Evolutionary conservation across 495 filamentous ascomycete species (phyloP).

Genomic region (Penicillium chermesinum): DNA sequence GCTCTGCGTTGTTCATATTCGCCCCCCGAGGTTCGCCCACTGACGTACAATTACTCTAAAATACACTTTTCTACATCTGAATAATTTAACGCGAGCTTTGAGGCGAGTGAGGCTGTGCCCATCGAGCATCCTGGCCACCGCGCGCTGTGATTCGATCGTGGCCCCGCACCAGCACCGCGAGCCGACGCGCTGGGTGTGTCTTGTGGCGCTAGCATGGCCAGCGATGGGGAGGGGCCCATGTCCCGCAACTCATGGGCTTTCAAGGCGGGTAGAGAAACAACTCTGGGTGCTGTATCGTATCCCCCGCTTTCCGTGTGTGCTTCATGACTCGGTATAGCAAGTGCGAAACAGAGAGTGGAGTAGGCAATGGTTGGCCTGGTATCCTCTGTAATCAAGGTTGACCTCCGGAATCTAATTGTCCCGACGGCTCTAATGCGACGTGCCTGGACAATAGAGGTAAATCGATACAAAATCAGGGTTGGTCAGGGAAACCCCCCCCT

Average conservation of each 20-base stretch:
- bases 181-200: conserved; percentile 15
- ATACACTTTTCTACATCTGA: not conserved
- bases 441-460: not conserved
- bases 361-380: not conserved
- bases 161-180: conserved; percentile 19
- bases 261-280: not conserved
- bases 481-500: too few relatives aligned
- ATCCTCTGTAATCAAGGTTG: not conserved
- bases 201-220: conserved; percentile 18
- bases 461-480: not conserved
- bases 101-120: conserved; percentile 23
- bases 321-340: conserved; percentile 4
- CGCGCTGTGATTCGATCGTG: conserved; percentile 16
- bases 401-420: not conserved
- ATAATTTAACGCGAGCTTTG: conserved; percentile 1
- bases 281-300: not conserved
- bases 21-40: not conserved
- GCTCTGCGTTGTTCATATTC: not conserved
- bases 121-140: not conserved
- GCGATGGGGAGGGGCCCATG: conserved; percentile 1
- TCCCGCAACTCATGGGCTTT: not conserved
- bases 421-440: not conserved
- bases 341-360: not conserved
- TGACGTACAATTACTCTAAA: not conserved
- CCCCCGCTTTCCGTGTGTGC: not conserved